Evolutionary conservation across 768 basidiomycete genomes (phyloP), one percentile per base, ranked within the genome.

Genomic region (Agaricus subrufescens): DNA sequence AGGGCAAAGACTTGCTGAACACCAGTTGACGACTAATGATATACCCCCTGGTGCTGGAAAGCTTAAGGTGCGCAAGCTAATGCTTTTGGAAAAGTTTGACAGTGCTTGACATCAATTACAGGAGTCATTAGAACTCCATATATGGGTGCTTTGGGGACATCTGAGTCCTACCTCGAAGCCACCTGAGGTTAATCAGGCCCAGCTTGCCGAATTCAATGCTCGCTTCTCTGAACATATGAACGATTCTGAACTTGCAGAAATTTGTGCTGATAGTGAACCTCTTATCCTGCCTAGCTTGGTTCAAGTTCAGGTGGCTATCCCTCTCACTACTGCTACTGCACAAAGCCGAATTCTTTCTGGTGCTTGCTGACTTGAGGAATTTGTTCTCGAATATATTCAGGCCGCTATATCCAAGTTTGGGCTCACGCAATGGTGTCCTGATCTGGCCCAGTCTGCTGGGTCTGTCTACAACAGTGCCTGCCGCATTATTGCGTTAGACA

Each of bases 391-490:
- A n/a, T 59, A 44, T 14, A 56, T 61, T 3, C 60, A 58, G 25
- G 19, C 50, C 15, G 47, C 43, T 14, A 52, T 58, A 6, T 15
- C 60, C 0, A 44, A 40, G 19, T 58, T 60, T 25, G 46, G 46
- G 23, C 46, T 46, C 6, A 26, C 29, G 5, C 46, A 27, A 34
- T 63, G 59, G 59, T 53, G 50, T 27, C 62, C 62, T 10, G 58
- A 63, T 30, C 56, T 55, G 38, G 43, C 56, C 1, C 60, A 63
- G 50, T 29, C 49, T 9, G 29, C 60, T 1, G 50, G 60, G 29
- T 58, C 62, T 11, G 34, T 61, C 4, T 63, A 58, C 39, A 63
- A 63, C 31, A n/a, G 51, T 3, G 58, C 62, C 15, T 58, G 51
- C 37, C 46, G 60, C 8, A 61, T 63, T 23, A 49, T 63, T 25